phyloP scores from a whole-genome alignment of 805 yeast species.

The Candida oleophila region DNA sequence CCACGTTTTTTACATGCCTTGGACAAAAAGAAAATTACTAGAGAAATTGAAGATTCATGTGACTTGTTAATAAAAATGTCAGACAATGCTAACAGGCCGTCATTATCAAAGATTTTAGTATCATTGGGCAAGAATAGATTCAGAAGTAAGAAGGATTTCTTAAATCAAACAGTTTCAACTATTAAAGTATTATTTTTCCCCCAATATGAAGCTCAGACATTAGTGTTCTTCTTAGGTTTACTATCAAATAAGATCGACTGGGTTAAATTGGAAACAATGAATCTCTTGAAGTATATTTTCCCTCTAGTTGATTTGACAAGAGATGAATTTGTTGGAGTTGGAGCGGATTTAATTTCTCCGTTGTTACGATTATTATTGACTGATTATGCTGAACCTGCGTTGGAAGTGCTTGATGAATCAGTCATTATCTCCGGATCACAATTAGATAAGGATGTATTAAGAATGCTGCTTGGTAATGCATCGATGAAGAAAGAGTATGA shows the following conservation, averaged over 20 bases:
- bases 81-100: constrained; percentile 50
- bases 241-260: constrained; percentile 74
- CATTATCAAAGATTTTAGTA: constrained; percentile 67
- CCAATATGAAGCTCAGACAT: constrained; percentile 65
- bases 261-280: constrained; percentile 81
- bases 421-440: constrained; percentile 85
- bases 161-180: constrained; percentile 74
- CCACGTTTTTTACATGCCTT: constrained; percentile 85
- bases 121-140: constrained; percentile 79
- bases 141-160: constrained; percentile 86
- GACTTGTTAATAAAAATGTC: constrained; percentile 60
- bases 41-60: constrained; percentile 52
- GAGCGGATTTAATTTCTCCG: constrained; percentile 94
- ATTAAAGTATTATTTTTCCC: constrained; percentile 73
- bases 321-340: constrained; percentile 82
- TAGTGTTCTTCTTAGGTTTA: constrained; percentile 75
- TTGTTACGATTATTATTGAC: constrained; percentile 75
- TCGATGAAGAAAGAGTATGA: constrained; percentile 79
- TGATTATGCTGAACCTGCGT: constrained; percentile 83
- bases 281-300: constrained; percentile 67
- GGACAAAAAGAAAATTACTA: constrained; percentile 48
- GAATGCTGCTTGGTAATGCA: constrained; percentile 87
- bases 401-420: constrained; percentile 86
- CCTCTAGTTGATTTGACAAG: constrained; percentile 75
- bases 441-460: constrained; percentile 84